Evolutionary conservation across 257 asterid species (phyloP).

Genomic region (Penstemon davidsonii): DNA sequence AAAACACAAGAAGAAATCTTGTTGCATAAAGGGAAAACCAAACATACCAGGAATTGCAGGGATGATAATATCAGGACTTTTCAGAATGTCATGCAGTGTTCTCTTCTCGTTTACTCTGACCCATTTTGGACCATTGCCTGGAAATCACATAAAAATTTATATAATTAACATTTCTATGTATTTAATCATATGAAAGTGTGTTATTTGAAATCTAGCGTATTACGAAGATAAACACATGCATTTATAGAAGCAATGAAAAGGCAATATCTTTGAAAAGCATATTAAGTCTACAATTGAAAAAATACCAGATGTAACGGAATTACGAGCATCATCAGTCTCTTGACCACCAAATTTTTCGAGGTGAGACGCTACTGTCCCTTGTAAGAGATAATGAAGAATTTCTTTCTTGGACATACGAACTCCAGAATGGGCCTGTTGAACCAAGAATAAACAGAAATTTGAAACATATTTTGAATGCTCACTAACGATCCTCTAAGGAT

Average conservation of each 20-base stretch:
- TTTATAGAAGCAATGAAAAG: neutral
- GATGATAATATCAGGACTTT: slow-evolving; percentile 52
- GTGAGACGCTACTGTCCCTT: slow-evolving; percentile 75
- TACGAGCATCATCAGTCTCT: slow-evolving; percentile 42
- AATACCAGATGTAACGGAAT: slow-evolving; percentile 47
- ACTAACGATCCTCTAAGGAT: neutral
- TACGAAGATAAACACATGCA: neutral
- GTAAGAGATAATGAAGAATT: slow-evolving; percentile 46
- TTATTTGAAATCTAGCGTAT: neutral
- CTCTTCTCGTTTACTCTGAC: slow-evolving; percentile 63
- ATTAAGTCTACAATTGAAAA: neutral
- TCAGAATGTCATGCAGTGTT: slow-evolving; percentile 66
- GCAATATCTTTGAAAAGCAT: slow-evolving; percentile 1
- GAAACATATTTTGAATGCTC: neutral
- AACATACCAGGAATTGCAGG: slow-evolving; percentile 88
- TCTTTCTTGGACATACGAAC: slow-evolving; percentile 67
- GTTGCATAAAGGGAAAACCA: neutral
- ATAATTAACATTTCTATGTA: slow-evolving; percentile 6
- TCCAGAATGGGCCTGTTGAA: slow-evolving; percentile 68
- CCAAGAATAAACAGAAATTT: slow-evolving; percentile 8
- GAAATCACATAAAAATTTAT: slow-evolving; percentile 9
- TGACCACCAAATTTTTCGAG: slow-evolving; percentile 49
- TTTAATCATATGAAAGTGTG: slow-evolving; percentile 7
- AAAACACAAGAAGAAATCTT: slow-evolving; percentile 9
- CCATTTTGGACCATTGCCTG: slow-evolving; percentile 63